Base-by-base conservation (phyloP, 306 rosid genomes). In the Alnus glutinosa region DNA sequence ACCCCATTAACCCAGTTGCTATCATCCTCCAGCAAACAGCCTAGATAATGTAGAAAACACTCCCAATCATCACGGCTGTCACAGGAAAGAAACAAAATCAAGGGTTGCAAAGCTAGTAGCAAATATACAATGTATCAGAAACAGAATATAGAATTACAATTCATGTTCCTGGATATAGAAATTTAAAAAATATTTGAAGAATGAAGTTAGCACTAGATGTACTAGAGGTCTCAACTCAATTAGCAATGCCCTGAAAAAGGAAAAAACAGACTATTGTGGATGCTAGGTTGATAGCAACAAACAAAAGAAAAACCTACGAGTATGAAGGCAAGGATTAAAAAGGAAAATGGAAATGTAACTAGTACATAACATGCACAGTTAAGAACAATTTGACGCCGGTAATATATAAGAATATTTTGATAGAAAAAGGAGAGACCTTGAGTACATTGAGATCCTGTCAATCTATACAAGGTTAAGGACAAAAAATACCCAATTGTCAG, bases 61-160 rank as follows among this genome's bases (percentile, higher is more conserved):
- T 91, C 90, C 99, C 99, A 96, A 81, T 96, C 99, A 85, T 96
- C 98, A 82, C 97, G 97, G 86, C 99, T 96, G 97, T 89, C 91
- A 89, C 49, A 85, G 68, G 82, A 85, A 82, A 74, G 77, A 82
- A 78, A 79, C 77, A 81, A 58, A 37, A 78, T 86, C 69, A 92
- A 70, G 47, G 55, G 55, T 77, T 75, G 68, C 76, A 85, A 81
- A 69, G 46, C 14, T 57, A 71, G 30, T 5, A 4, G 66, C 36
- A 59, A 59, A 59, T 3, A 30, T 59, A 59, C 37, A 59, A 23
- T 28, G 66, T 55, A n/a, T 7, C 2, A 55, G 9, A 55, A 55
- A 42, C 62, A 59, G 37, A 51, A 67, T 67, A 48, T 67, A 67
- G 30, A 67, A 18, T 67, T 67, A 19, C 51, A 67, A 68, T n/a